Evolutionary conservation across 73 alveolate genomes (phyloP).

Genomic region (Tetrahymena borealis): DNA sequence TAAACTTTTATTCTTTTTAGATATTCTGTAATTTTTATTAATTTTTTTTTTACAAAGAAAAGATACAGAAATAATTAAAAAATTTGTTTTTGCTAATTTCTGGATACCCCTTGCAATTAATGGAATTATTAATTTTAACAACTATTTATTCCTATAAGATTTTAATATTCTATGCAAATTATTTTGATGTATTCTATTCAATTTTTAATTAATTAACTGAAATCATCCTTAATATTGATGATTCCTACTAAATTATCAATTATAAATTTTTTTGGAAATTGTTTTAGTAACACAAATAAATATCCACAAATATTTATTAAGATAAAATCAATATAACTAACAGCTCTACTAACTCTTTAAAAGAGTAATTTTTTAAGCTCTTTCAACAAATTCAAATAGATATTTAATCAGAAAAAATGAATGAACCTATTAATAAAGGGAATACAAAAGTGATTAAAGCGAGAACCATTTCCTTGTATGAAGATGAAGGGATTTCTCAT

Average conservation of each 20-base stretch:
- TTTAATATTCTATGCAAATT: too few relatives aligned
- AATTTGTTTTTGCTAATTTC: not conserved
- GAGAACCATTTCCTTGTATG: not conserved
- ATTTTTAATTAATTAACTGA: not conserved
- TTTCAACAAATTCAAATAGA: too few relatives aligned
- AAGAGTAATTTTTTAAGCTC: too few relatives aligned
- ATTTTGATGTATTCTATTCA: not conserved
- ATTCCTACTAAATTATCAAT: not conserved
- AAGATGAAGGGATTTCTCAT: not conserved
- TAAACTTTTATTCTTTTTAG: not conserved
- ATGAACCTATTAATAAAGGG: not conserved
- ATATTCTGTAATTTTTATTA: not conserved
- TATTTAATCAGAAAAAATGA: not conserved
- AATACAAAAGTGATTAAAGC: not conserved
- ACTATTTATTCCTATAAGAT: not conserved
- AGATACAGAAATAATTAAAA: not conserved
- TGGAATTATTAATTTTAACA: too few relatives aligned
- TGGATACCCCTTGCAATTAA: too few relatives aligned
- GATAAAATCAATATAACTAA: too few relatives aligned
- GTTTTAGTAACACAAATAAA: too few relatives aligned
- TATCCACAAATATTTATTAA: too few relatives aligned
- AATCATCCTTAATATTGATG: not conserved
- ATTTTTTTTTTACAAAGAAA: not conserved
- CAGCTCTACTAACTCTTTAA: too few relatives aligned
- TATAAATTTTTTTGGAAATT: too few relatives aligned